These are phyloP conservation scores for Cylindrotheca closterium DNA, from an alignment of 108 stramenopile species.

Conservation along the genomic window DNA sequence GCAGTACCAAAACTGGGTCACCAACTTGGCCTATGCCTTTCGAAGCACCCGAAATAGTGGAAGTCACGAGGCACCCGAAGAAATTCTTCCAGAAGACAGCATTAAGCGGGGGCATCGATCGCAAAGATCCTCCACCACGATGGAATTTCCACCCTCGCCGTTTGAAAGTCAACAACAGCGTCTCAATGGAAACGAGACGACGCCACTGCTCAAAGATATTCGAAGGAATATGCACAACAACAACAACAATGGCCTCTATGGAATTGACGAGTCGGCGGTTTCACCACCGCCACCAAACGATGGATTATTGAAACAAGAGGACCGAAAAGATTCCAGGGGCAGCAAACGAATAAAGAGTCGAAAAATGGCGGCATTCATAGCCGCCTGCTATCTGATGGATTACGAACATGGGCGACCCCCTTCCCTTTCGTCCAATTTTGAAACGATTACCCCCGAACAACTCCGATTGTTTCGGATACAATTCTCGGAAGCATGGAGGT, in stretches of 20 bases:
- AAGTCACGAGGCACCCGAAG: background rate
- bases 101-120: slow-evolving; percentile 5
- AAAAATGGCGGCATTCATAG: slow-evolving; percentile 24
- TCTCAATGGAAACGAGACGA: background rate
- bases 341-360: slow-evolving; percentile 1
- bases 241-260: background rate
- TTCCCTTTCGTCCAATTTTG: slow-evolving; percentile 26
- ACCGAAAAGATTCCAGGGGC: background rate
- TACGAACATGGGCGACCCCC: slow-evolving; percentile 42
- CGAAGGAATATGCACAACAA: background rate
- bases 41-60: slow-evolving; percentile 5
- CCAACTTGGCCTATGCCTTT: slow-evolving; percentile 26
- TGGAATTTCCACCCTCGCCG: slow-evolving; percentile 26
- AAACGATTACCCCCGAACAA: slow-evolving; percentile 30
- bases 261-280: background rate
- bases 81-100: slow-evolving; percentile 1
- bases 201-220: background rate
- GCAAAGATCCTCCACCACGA: slow-evolving; percentile 1
- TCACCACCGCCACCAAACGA: too few species aligned
- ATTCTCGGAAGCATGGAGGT: slow-evolving; percentile 22
- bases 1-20: slow-evolving; percentile 14
- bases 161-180: background rate
- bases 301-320: background rate
- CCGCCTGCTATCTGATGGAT: slow-evolving; percentile 47
- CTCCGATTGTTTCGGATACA: slow-evolving; percentile 18